Conservation (phyloP, 345 rosid genomes). For the Eucalyptus decipiens region DNA sequence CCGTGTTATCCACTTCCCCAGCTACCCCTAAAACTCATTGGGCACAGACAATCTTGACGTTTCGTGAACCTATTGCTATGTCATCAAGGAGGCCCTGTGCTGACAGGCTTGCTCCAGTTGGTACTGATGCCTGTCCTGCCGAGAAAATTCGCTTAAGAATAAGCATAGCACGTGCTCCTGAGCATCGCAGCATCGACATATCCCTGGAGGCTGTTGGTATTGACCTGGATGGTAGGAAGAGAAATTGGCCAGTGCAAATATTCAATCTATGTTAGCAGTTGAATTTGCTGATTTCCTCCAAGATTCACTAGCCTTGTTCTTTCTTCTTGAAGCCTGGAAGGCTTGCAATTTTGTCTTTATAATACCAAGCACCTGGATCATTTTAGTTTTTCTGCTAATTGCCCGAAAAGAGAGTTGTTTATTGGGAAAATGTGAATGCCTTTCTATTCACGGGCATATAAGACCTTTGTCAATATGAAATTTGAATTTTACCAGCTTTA, state of each 20-base stretch:
- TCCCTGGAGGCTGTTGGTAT: conserved; percentile 60
- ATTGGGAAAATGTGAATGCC: neutral
- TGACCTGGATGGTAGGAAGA: conserved; percentile 37
- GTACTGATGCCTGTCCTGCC: conserved; percentile 49
- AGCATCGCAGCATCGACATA: conserved; percentile 81
- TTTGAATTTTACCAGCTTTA: neutral
- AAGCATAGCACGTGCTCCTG: conserved; percentile 67
- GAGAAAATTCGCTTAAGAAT: conserved; percentile 49
- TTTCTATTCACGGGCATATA: neutral
- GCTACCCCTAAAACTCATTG: conserved; percentile 78
- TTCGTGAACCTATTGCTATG: conserved; percentile 64
- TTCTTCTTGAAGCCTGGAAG: neutral
- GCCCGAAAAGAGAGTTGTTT: neutral
- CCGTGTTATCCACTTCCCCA: conserved; percentile 78
- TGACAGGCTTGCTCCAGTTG: conserved; percentile 27
- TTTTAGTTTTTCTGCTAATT: neutral
- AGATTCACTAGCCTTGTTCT: neutral
- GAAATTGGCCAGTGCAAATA: conserved; percentile 64
- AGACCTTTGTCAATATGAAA: neutral
- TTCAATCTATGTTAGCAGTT: conserved; percentile 42
- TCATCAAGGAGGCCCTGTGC: conserved; percentile 5
- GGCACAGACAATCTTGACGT: conserved; percentile 83
- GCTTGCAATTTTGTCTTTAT: neutral
- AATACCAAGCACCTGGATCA: neutral
- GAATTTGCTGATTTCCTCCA: neutral